Evolutionary conservation across 116 monocot genomes (phyloP), one percentile per base, ranked within the genome.

Genomic region (Iris pallida): DNA sequence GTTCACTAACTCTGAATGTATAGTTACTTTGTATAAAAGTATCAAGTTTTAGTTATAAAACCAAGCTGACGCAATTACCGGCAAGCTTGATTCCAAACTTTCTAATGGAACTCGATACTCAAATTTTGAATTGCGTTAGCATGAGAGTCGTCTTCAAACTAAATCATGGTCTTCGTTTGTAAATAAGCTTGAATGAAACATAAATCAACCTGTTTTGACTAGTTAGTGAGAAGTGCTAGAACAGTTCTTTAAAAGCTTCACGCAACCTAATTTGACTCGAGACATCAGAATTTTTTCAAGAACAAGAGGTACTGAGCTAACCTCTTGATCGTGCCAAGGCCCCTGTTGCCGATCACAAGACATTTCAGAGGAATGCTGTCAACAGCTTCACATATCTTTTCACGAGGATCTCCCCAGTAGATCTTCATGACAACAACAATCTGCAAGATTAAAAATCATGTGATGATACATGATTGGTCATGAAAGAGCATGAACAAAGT

Each of bases 301-400:
- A 41, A 53, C 13, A 42, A 53, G 19, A 15, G 44, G 47, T 53
- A 53, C 7, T 64, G 48, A 11, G 10, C 11, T 63, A 30, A 83
- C 83, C 83, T 83, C 71, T 83, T 79, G 43, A 83, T 49, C 47
- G 65, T 75, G 53, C 79, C 69, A 63, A 83, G 79, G 14, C 83
- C 79, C 47, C 79, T 65, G 62, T 70, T 79, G 57, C 79, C 83
- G 4, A 83, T 75, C 15, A 83, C 71, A 57, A 83, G 58, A 61
- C 78, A 75, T 62, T 63, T 71, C 60, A 83, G 47, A 0, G 83
- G 83, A 53, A 71, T 64, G 16, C 68, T 75, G 16, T 71, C 71
- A 16, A 72, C 68, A 5, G 79, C 83, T 71, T 83, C 78, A 58
- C 78, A 75, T 40, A 83, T n/a, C 71, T 79, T 83, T 57, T 65